Conservation (phyloP, 208 protist genomes). For the Angomonas desouzai region DNA sequence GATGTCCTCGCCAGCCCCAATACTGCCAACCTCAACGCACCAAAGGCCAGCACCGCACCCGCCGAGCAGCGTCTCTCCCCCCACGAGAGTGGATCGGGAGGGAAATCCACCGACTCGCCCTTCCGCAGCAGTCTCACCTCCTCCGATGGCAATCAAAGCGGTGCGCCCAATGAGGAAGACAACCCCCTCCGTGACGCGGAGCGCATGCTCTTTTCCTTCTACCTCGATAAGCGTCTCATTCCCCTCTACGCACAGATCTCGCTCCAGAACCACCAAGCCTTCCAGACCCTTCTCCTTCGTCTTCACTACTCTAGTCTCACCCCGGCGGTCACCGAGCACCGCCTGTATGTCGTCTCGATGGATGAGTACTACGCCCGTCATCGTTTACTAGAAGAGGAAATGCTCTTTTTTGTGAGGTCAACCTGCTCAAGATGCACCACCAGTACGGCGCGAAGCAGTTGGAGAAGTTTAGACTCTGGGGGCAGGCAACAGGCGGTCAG, state of each 20-base stretch:
- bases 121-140: background rate
- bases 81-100: too few species aligned
- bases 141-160: background rate
- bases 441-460: slow-evolving; percentile 14
- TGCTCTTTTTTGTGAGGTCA: background rate
- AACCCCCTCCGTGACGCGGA: slow-evolving; percentile 8
- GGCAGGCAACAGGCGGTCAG: slow-evolving; percentile 6
- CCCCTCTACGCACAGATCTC: slow-evolving; percentile 18
- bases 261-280: slow-evolving; percentile 16
- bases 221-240: slow-evolving; percentile 20
- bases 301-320: slow-evolving; percentile 1
- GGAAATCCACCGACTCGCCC: background rate
- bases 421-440: slow-evolving; percentile 7
- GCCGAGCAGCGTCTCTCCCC: too few species aligned
- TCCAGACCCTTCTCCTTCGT: slow-evolving; percentile 13
- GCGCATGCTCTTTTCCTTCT: slow-evolving; percentile 21
- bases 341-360: background rate
- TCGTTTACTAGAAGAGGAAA: background rate
- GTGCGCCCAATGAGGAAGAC: background rate
- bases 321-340: background rate
- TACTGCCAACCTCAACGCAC: background rate
- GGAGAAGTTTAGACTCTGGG: slow-evolving; percentile 12
- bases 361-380: slow-evolving; percentile 5
- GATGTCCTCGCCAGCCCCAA: background rate
- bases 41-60: slow-evolving; percentile 3